Percentiles rank a stretch among this genome's conserved stretches.
These are phyloP conservation scores for Fragaria iinumae DNA, from an alignment of 306 rosid species.

Conservation along the genomic window DNA sequence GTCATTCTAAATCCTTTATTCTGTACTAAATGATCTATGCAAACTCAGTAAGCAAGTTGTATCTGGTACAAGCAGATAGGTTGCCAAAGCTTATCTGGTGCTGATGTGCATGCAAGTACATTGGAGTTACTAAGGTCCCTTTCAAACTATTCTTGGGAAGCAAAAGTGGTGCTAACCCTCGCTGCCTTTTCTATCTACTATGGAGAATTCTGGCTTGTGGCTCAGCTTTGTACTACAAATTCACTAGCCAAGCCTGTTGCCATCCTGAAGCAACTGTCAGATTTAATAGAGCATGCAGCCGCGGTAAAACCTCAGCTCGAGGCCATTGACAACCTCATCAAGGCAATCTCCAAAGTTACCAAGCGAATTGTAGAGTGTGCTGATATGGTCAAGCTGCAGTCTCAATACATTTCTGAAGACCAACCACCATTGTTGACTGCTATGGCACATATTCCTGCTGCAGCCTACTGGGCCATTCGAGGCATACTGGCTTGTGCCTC, in stretches of 20 bases:
- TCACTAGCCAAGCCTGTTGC: slow-evolving; percentile 80
- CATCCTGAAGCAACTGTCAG: slow-evolving; percentile 65
- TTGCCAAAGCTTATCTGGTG: slow-evolving; percentile 66
- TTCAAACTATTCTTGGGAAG: slow-evolving; percentile 77
- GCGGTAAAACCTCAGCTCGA: slow-evolving; percentile 58
- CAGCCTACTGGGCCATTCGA: slow-evolving; percentile 73
- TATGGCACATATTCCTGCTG: slow-evolving; percentile 67
- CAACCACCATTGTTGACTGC: slow-evolving; percentile 60
- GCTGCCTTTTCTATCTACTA: slow-evolving; percentile 74
- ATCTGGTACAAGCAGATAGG: slow-evolving; percentile 43
- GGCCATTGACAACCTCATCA: slow-evolving; percentile 55
- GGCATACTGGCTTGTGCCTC: slow-evolving; percentile 69
- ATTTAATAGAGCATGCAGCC: slow-evolving; percentile 46
- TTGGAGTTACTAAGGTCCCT: slow-evolving; percentile 57
- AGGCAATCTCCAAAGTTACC: slow-evolving; percentile 51
- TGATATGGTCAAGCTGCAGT: slow-evolving; percentile 41
- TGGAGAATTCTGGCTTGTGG: slow-evolving; percentile 86
- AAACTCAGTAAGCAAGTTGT: not conserved
- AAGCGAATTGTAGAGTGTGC: slow-evolving; percentile 53
- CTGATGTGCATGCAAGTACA: slow-evolving; percentile 68
- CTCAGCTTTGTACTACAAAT: slow-evolving; percentile 47
- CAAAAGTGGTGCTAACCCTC: slow-evolving; percentile 70
- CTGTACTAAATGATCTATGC: not conserved
- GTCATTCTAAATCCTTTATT: not conserved
- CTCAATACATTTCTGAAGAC: slow-evolving; percentile 66